phyloP scores from a whole-genome alignment of 202 grass and related monocot genomes.

The Setaria viridis region DNA sequence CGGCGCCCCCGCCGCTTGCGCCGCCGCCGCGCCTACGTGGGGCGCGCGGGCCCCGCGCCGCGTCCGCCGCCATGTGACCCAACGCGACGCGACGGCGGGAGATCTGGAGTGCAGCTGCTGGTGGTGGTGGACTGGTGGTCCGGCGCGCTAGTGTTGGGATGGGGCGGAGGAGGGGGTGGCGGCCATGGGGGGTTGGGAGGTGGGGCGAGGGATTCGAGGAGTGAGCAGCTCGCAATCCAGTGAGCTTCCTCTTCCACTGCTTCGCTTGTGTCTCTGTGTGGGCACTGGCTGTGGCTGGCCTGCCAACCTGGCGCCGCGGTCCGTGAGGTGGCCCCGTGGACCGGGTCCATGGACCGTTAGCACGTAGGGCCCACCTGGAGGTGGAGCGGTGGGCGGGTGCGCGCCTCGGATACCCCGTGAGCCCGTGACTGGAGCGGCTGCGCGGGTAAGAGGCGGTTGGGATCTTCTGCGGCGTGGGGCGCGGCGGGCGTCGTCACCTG shows the following conservation, averaged over 20 bases:
- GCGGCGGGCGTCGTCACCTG: not conserved
- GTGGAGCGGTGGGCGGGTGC: not conserved
- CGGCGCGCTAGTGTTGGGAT: constrained; percentile 6
- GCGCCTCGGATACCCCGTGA: constrained; percentile 12
- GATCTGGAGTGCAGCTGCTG: constrained; percentile 15
- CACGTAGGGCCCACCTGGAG: not conserved
- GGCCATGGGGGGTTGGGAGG: constrained; percentile 1
- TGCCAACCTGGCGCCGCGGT: not conserved
- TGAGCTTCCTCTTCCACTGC: no score
- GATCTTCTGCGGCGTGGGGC: not conserved
- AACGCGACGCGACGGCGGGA: not conserved
- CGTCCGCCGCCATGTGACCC: not conserved
- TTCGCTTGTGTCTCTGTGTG: no score
- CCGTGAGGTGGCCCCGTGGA: not conserved
- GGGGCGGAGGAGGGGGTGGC: not conserved
- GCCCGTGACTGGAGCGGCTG: no score
- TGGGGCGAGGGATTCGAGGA: constrained; percentile 21
- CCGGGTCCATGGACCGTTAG: not conserved
- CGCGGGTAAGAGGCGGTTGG: not conserved
- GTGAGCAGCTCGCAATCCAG: constrained; percentile 23
- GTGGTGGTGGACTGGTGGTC: not conserved
- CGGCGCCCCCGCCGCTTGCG: not conserved
- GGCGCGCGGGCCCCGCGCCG: constrained; percentile 7
- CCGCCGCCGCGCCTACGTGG: constrained; percentile 4
- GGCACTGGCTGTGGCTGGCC: not conserved